These are phyloP conservation scores for Cerrena zonata DNA, from an alignment of 1,284 basidiomycete genomes.

Conservation along the genomic window DNA sequence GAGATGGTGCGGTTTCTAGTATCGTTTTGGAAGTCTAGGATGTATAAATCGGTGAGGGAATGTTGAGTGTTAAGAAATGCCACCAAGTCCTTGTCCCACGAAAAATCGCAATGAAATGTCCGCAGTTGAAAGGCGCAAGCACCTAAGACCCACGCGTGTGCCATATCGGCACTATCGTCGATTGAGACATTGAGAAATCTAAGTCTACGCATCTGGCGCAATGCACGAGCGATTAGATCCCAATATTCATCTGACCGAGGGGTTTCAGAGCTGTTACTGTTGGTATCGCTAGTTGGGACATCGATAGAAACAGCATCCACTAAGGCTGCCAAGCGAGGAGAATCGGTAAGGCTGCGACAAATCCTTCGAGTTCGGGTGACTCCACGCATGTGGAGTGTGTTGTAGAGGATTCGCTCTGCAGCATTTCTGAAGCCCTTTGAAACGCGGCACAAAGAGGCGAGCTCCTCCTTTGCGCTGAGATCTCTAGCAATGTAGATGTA, in stretches of 20 bases:
- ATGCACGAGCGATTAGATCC: slow-evolving; percentile 41
- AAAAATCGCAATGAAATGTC: slow-evolving; percentile 58
- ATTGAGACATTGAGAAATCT: slow-evolving; percentile 50
- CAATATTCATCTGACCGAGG: slow-evolving; percentile 40
- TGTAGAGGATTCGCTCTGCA: slow-evolving; percentile 56
- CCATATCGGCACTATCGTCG: slow-evolving; percentile 33
- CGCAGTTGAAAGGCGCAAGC: slow-evolving; percentile 46
- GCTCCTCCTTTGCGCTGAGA: slow-evolving; percentile 45
- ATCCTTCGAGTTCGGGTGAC: slow-evolving; percentile 34
- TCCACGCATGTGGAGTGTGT: slow-evolving; percentile 44
- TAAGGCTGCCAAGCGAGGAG: slow-evolving; percentile 41
- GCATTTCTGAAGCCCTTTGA: slow-evolving; percentile 47
- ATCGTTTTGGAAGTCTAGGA: slow-evolving; percentile 47
- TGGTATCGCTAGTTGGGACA: slow-evolving; percentile 21
- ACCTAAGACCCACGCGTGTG: slow-evolving; percentile 48
- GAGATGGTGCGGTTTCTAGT: slow-evolving; percentile 11
- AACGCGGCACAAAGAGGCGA: slow-evolving; percentile 50
- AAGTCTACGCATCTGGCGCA: slow-evolving; percentile 39
- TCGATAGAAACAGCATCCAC: slow-evolving; percentile 51
- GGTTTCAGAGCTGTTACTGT: slow-evolving; percentile 10
- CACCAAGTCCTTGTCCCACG: slow-evolving; percentile 53
- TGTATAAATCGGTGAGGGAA: slow-evolving; percentile 49
- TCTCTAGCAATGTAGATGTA: slow-evolving; percentile 50
- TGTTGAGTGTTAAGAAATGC: slow-evolving; percentile 49
- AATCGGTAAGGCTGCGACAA: slow-evolving; percentile 41